Base-by-base conservation (phyloP, 2,329 filamentous ascomycete species). In the Aureobasidium mangrovei region DNA sequence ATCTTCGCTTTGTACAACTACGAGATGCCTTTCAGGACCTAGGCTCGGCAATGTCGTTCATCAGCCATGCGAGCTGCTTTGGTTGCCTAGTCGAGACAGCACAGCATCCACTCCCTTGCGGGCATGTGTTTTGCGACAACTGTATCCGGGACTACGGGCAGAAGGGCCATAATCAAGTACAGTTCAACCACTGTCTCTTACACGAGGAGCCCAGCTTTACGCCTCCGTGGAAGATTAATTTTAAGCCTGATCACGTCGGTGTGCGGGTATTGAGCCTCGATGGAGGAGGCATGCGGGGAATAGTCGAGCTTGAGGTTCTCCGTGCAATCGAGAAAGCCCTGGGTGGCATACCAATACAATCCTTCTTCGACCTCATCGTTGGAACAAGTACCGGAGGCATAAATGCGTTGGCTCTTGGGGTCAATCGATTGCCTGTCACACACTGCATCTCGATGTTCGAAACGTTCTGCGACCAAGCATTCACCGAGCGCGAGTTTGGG, bases 331-430 rank as follows among this genome's bases (percentile, higher is more conserved):
- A 77, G 57, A 62, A 61, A 26, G 64, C 63, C 4, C 59, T 76
- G 1, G 72, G 69, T 2, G 61, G 64, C 4, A 57, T 77, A 2
- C 67, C 69, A 0, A 68, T 77, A 2, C 72, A 71, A 46, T 62
- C 62, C 3, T 77, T 77, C 61, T 76, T 78, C 55, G 75, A 78
- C 55, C 65, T 77, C 2, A 72, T 78, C 24, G 70, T 76, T 5
- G 73, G 73, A 4, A 73, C 71, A n/a, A 64, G 71, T 38, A 73
- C 72, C 24, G 75, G 75, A 9, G 75, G 72, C 3, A 62, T 76
- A 9, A 65, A 76, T 28, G 72, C 72, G 2, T 65, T 74, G 10
- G 72, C 69, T 1, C 64, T 77, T 6, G 70, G 64, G 2, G 61
- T 66, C 27, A 67, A 70, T 43, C 62, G 68, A 26, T 70, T 70